Evolutionary conservation across 495 filamentous ascomycete genomes (phyloP).

Genomic region (Penicillium arizonense): DNA sequence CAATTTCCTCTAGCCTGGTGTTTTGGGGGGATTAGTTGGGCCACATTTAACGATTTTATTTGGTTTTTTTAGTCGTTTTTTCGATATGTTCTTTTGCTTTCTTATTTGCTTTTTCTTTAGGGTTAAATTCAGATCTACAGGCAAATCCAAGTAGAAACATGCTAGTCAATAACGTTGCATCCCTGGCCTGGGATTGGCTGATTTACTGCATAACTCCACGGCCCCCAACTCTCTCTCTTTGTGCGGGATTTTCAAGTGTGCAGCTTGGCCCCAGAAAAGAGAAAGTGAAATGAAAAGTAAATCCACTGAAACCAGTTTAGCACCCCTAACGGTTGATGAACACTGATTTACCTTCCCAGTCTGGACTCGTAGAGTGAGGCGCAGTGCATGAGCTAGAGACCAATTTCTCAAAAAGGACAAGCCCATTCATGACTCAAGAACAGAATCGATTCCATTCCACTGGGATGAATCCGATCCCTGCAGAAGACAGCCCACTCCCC

Average conservation of each 20-base stretch:
- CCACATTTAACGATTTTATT: neutral
- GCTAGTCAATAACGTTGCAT: neutral
- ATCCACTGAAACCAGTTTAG: too few species aligned
- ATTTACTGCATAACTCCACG: slow-evolving; percentile 3
- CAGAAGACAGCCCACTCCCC: slow-evolving; percentile 2
- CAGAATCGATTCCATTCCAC: neutral
- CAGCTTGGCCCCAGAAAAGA: too few species aligned
- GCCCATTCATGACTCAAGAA: slow-evolving; percentile 1
- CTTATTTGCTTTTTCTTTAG: neutral
- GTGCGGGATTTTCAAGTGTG: slow-evolving; percentile 1
- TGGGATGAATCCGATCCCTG: slow-evolving; percentile 1
- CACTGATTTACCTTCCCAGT: neutral
- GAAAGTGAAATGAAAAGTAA: too few species aligned
- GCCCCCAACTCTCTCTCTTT: slow-evolving; percentile 4
- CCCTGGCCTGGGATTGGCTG: neutral
- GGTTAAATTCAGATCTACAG: slow-evolving; percentile 3
- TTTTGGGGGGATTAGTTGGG: slow-evolving; percentile 1
- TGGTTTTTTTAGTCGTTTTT: neutral
- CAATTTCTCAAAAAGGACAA: neutral
- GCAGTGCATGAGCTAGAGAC: neutral
- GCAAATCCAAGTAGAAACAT: neutral
- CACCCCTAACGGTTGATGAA: neutral
- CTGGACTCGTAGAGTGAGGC: neutral
- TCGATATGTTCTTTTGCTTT: neutral
- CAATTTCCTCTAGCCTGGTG: slow-evolving; percentile 6